Evolutionary conservation across 352 stramenopile genomes (phyloP).

Genomic region (Phytophthora palmivora): DNA sequence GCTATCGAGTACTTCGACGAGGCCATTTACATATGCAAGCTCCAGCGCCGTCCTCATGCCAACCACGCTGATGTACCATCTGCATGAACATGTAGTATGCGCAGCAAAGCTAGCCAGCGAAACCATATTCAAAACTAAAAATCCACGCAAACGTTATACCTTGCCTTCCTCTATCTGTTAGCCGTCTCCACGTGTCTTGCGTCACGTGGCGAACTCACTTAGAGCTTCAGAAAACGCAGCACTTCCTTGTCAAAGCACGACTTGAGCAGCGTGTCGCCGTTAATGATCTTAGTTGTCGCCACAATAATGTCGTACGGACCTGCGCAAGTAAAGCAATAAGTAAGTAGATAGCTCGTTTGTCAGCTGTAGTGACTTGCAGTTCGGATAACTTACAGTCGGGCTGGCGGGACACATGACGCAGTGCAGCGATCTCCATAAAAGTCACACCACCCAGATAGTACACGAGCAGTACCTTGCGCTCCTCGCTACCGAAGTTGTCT

Average conservation of each 20-base stretch:
- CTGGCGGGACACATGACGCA: slow-evolving; percentile 94
- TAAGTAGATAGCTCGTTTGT: slow-evolving; percentile 14
- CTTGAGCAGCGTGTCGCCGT: slow-evolving; percentile 86
- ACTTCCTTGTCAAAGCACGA: slow-evolving; percentile 89
- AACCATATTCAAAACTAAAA: slow-evolving; percentile 30
- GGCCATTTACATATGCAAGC: slow-evolving; percentile 59
- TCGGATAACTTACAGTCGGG: slow-evolving; percentile 83
- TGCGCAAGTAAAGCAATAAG: slow-evolving; percentile 28
- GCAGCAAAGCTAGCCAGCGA: not conserved
- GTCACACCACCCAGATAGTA: slow-evolving; percentile 97
- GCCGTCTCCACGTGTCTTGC: slow-evolving; percentile 1
- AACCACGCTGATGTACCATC: not conserved
- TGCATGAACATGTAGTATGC: not conserved
- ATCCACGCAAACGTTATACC: slow-evolving; percentile 18
- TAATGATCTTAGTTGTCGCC: slow-evolving; percentile 94
- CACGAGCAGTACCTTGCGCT: slow-evolving; percentile 95
- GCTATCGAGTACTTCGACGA: slow-evolving; percentile 41
- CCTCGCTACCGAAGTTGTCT: slow-evolving; percentile 75
- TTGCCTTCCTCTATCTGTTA: slow-evolving; percentile 9
- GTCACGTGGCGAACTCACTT: slow-evolving; percentile 18
- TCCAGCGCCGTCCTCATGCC: slow-evolving; percentile 15
- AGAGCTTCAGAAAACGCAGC: slow-evolving; percentile 76
- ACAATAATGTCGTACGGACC: slow-evolving; percentile 93
- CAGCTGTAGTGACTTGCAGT: no score
- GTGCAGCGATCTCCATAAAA: slow-evolving; percentile 96